These are phyloP conservation scores for Viola pubescens DNA, from an alignment of 441 rosid genomes.

Conservation along the genomic window DNA sequence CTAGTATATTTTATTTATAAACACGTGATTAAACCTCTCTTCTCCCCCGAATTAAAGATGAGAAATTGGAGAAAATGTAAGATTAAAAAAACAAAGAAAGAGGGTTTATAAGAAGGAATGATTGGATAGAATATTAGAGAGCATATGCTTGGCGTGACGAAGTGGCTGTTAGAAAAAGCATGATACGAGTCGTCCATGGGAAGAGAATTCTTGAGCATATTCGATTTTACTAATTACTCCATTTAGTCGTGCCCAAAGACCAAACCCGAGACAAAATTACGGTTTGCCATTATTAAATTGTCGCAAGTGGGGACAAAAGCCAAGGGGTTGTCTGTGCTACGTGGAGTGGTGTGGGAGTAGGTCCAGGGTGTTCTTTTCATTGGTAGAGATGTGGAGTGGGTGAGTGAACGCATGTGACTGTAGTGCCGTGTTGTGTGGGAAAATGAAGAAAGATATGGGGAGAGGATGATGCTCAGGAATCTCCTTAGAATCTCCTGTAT, in stretches of 20 bases:
- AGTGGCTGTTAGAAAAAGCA: conserved; percentile 30
- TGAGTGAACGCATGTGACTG: conserved; percentile 9
- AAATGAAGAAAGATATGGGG: neutral
- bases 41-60: neutral
- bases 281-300: neutral
- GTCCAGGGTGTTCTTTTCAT: neutral
- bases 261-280: neutral
- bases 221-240: conserved; percentile 23
- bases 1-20: no score
- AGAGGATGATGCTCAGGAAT: conserved; percentile 23
- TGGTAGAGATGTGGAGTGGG: neutral
- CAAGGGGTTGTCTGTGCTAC: neutral
- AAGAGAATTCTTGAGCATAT: conserved; percentile 39
- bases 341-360: neutral
- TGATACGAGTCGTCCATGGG: conserved; percentile 25
- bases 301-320: neutral
- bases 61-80: neutral
- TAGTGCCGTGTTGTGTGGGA: neutral
- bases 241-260: conserved; percentile 12
- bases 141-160: conserved; percentile 69
- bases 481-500: conserved; percentile 26
- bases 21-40: neutral
- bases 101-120: neutral
- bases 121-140: conserved; percentile 36
- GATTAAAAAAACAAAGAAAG: neutral